Evolutionary conservation across 192 early-diverging fungal genomes (phyloP).

Genomic region (Coemansia sp.): DNA sequence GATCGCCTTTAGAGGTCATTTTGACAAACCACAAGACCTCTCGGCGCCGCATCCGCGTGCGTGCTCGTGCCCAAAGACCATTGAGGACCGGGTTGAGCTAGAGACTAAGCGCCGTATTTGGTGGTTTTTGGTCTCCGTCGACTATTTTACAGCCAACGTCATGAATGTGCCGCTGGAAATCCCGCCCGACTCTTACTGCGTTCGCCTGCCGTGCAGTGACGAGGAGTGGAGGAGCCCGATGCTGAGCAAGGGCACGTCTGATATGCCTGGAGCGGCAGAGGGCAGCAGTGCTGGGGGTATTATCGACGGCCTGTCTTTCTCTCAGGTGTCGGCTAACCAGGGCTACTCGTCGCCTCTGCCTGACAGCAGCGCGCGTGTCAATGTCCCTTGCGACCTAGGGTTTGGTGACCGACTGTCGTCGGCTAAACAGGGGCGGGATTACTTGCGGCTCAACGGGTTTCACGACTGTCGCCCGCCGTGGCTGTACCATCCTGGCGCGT

Average conservation of each 20-base stretch:
- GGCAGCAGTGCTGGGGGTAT: not conserved
- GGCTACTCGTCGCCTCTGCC: not conserved
- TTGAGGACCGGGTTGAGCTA: slow-evolving; percentile 33
- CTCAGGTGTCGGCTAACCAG: not conserved
- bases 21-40: slow-evolving; percentile 23
- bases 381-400: slow-evolving; percentile 34
- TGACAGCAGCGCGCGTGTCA: not conserved
- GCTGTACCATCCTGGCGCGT: slow-evolving; percentile 47
- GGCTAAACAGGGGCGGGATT: slow-evolving; percentile 38
- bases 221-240: slow-evolving; percentile 47
- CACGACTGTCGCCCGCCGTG: slow-evolving; percentile 57
- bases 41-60: not conserved
- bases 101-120: slow-evolving; percentile 54
- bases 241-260: slow-evolving; percentile 16
- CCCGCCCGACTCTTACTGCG: slow-evolving; percentile 55
- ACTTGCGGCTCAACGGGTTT: slow-evolving; percentile 38
- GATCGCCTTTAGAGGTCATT: slow-evolving; percentile 41
- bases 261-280: not conserved
- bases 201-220: slow-evolving; percentile 57
- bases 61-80: slow-evolving; percentile 37
- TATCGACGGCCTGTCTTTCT: not conserved
- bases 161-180: slow-evolving; percentile 58
- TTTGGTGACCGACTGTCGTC: slow-evolving; percentile 46
- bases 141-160: slow-evolving; percentile 58
- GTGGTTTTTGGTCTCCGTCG: slow-evolving; percentile 58